Base-by-base conservation (phyloP, 2,329 filamentous ascomycete genomes). In the Fusarium bulbicola region DNA sequence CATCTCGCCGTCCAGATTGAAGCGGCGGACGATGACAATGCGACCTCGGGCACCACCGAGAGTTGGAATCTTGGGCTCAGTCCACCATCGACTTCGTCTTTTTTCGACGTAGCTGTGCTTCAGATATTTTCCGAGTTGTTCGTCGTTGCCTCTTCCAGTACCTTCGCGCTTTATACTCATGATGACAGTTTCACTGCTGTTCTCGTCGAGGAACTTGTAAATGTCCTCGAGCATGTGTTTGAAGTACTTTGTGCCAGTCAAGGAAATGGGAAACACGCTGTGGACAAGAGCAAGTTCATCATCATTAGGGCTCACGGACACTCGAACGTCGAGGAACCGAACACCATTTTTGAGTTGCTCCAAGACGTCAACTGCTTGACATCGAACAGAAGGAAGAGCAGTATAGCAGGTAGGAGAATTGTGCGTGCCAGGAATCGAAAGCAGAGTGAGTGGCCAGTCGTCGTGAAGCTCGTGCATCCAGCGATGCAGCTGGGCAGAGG, bases 341-440 rank as follows among this genome's bases (percentile, higher is more conserved):
- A 98, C 92, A 34, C 96, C 96, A 80, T 97, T 95, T 63, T 91
- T 86, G 34, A 99, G 90, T 82, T 99, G 96, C 59, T 92, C 90
- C 54, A 87, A 86, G 10, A 97, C 87, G 68, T 89, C 86, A 24
- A 95, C 94, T 39, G 93, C 92, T 84, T 99, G 96, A 82, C 96
- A 98, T 43, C 96, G 92, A 42, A 98, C 96, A 3, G 94, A 97
- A 3, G 96, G 96, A 10, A 98, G 88, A 18, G 96, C 95, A 54
- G 90, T 88, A 85, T 97, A 88, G 83, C 90, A 92, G 15, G 95
- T 97, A 12, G 96, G 94, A 24, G 93, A 94, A 84, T 99, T 98
- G 86, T 99, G 96, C 0, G 96, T 98, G 72, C 96, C 96, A 1
- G 96, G 96, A 71, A 98, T 96, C 56, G 93, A 96, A 56, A 99